These are phyloP conservation scores for Ustilago lituana DNA, from an alignment of 1,284 basidiomycete species.

Conservation along the genomic window DNA sequence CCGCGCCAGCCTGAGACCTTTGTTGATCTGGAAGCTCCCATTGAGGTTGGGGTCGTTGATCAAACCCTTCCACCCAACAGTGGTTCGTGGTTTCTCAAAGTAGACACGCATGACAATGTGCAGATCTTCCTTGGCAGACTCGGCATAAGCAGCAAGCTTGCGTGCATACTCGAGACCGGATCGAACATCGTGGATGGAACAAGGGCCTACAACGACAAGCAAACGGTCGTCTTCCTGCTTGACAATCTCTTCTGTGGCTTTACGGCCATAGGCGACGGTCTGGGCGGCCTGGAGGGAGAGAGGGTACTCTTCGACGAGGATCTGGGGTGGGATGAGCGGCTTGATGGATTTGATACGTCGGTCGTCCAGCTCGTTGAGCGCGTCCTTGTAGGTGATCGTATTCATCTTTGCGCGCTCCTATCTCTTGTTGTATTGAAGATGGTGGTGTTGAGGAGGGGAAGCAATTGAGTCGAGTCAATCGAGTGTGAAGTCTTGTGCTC, in stretches of 20 bases:
- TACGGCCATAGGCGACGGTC: constrained; percentile 54
- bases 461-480: too few species aligned
- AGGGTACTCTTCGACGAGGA: constrained; percentile 65
- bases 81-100: constrained; percentile 74
- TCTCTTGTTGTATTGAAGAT: too few species aligned
- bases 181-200: constrained; percentile 65
- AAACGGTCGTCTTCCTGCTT: constrained; percentile 62
- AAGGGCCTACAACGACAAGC: constrained; percentile 64
- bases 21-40: constrained; percentile 88
- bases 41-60: constrained; percentile 93
- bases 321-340: constrained; percentile 64
- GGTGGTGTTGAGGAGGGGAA: background rate
- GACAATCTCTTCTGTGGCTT: constrained; percentile 59
- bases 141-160: constrained; percentile 81
- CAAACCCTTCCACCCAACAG: constrained; percentile 97
- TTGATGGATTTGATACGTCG: constrained; percentile 63
- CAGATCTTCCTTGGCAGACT: constrained; percentile 82
- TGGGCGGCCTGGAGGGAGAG: constrained; percentile 54
- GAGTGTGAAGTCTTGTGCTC: too few species aligned
- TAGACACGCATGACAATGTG: constrained; percentile 83
- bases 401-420: too few species aligned
- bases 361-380: constrained; percentile 64
- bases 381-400: constrained; percentile 47
- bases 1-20: constrained; percentile 89
- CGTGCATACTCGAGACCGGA: constrained; percentile 63